These are phyloP conservation scores for Fusarium tjaetaba DNA, from an alignment of 2,329 filamentous ascomycete genomes.

Conservation along the genomic window DNA sequence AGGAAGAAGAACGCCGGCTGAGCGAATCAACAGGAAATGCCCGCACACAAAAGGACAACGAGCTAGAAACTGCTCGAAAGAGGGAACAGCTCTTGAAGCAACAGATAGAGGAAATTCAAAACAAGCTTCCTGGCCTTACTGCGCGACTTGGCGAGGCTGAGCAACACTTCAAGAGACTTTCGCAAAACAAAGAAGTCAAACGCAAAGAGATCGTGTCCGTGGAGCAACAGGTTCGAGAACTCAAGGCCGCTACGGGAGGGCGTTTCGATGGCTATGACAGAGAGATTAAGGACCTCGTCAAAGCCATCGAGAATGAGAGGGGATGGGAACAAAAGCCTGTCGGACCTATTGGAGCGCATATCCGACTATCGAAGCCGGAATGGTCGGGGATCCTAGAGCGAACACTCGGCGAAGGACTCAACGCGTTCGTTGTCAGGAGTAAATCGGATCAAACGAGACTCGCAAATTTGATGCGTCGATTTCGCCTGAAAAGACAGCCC, in stretches of 20 bases:
- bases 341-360: constrained; percentile 82
- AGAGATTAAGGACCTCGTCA: constrained; percentile 71
- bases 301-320: constrained; percentile 73
- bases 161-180: constrained; percentile 45
- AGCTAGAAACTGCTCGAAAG: constrained; percentile 49
- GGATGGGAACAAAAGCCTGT: constrained; percentile 78
- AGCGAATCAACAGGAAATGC: constrained; percentile 75
- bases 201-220: constrained; percentile 63
- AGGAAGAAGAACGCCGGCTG: constrained; percentile 69
- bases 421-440: constrained; percentile 82
- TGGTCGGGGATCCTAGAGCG: constrained; percentile 88
- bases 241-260: constrained; percentile 66
- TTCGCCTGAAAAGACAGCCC: constrained; percentile 61
- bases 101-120: constrained; percentile 43
- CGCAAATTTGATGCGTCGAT: constrained; percentile 68
- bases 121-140: constrained; percentile 49
- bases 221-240: constrained; percentile 57
- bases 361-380: constrained; percentile 79
- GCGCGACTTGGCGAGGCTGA: constrained; percentile 47
- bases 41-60: constrained; percentile 70
- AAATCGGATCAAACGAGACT: constrained; percentile 80
- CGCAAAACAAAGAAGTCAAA: constrained; percentile 55
- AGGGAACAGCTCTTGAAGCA: constrained; percentile 43
- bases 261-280: constrained; percentile 71
- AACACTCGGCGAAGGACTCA: constrained; percentile 74